Evolutionary conservation across 2,329 filamentous ascomycete species (phyloP).

Genomic region (Didymella sp.): DNA sequence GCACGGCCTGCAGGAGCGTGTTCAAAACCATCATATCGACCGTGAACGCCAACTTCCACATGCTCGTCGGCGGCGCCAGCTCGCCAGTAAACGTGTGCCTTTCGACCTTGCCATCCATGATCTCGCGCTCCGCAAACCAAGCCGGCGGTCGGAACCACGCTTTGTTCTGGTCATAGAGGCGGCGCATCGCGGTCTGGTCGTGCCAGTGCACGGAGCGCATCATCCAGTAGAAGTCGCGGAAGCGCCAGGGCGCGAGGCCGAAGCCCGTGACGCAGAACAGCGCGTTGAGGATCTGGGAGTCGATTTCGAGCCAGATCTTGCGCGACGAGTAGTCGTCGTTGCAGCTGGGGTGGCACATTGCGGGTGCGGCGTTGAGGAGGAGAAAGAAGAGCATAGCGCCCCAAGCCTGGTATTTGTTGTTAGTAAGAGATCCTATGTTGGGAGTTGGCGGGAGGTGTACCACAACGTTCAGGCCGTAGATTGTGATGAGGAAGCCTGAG

Average conservation of each 20-base stretch:
- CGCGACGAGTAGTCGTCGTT: conserved; percentile 75
- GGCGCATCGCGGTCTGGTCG: conserved; percentile 59
- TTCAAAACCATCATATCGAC: conserved; percentile 81
- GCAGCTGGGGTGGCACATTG: conserved; percentile 75
- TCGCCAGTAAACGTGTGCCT: conserved; percentile 68
- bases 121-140: conserved; percentile 60
- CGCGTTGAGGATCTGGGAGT: conserved; percentile 80
- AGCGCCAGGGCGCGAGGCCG: conserved; percentile 81
- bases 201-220: conserved; percentile 63
- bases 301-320: conserved; percentile 82
- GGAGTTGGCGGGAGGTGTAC: conserved; percentile 3
- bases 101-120: conserved; percentile 35
- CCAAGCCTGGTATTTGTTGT: conserved; percentile 64
- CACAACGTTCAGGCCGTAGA: conserved; percentile 82
- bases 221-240: conserved; percentile 77
- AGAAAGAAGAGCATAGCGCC: conserved; percentile 89
- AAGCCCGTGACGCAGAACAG: conserved; percentile 87
- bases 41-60: conserved; percentile 80
- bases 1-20: conserved; percentile 74
- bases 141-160: conserved; percentile 76
- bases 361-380: conserved; percentile 75
- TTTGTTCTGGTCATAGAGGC: conserved; percentile 74
- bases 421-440: too few species aligned
- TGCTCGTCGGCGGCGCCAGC: conserved; percentile 69
- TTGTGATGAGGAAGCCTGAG: conserved; percentile 74